Base-by-base conservation (phyloP, 1,284 basidiomycete species). In the Ceratobasidium papillatum region DNA sequence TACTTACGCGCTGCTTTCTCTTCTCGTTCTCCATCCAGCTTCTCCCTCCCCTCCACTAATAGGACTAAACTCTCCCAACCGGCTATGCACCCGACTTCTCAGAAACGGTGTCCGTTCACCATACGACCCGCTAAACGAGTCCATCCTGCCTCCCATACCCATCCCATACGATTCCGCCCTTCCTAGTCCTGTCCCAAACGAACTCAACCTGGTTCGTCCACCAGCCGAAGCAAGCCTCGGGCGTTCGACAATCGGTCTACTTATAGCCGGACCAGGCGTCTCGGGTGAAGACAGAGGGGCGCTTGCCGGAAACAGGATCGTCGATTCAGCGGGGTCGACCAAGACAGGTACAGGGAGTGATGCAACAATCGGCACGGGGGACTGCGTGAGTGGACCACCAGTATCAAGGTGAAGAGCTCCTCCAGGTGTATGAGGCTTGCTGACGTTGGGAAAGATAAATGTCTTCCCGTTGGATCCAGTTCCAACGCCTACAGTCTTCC, bases 1-100 rank as follows among this genome's bases (percentile, higher is more conserved):
- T 62, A 75, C 91, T 82, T 80, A 94, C 91, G 91, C 91, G 38
- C 91, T 94, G 79, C 92, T 94, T 81, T 94, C 92, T 74, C 91
- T 86, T 78, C 92, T 85, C 9, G 89, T 91, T 62, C 92, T 85
- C 92, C 92, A 94, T 17, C 90, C 91, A 34, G 89, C 85, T 77
- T 94, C 91, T 1, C 84, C 85, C 77, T 94, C 91, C 1, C 52
- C 41, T 5, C 51, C 66, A n/a, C 83, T 80, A 59, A 83, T 81
- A 49, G 88, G 82, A 75, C 52, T 81, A 32, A 74, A 85, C 74
- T 93, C 91, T 52, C 78, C 80, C 8, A 94, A 81, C 63, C 91
- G 85, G 80, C 92, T 94, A 73, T 92, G 92, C 8, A 90, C 92
- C 56, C 93, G 89, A 80, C 92, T 94, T 65, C 93, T 87, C 77